Percentiles rank a stretch among this genome's conserved stretches.
These are phyloP conservation scores for Pontederia crassipes DNA, from an alignment of 176 grass and related monocot genomes.

Conservation along the genomic window DNA sequence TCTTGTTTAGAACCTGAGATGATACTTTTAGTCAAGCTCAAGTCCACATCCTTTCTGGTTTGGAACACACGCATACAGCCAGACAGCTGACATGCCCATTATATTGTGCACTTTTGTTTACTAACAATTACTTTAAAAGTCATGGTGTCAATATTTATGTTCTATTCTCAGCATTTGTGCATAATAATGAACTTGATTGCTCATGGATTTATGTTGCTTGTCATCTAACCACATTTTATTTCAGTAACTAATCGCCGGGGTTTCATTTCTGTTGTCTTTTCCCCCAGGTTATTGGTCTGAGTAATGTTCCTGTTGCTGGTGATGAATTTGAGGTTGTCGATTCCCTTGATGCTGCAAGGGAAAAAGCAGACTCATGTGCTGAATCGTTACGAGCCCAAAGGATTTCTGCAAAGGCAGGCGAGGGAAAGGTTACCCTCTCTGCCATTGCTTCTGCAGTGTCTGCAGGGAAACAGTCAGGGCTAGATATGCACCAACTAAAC, in stretches of 20 bases:
- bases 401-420: conserved; percentile 74
- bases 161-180: too few relatives aligned
- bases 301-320: conserved; percentile 75
- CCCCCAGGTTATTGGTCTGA: conserved; percentile 71
- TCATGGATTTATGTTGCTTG: too few relatives aligned
- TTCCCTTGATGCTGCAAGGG: conserved; percentile 50
- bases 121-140: too few relatives aligned
- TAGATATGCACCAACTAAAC: conserved; percentile 85
- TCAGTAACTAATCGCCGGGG: background rate
- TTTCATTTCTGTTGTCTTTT: background rate
- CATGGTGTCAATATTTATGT: too few relatives aligned
- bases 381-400: conserved; percentile 44
- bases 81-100: too few relatives aligned
- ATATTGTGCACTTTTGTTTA: too few relatives aligned
- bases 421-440: conserved; percentile 78
- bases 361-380: conserved; percentile 48
- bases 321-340: conserved; percentile 83
- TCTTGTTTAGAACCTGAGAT: too few relatives aligned
- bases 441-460: conserved; percentile 66
- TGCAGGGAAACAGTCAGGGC: conserved; percentile 44
- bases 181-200: too few relatives aligned
- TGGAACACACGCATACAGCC: too few relatives aligned
- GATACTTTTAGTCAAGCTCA: too few relatives aligned
- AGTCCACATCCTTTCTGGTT: too few relatives aligned
- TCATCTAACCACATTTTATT: background rate